Percentiles rank a stretch among this genome's conserved stretches.
These are phyloP conservation scores for Graphium sp. DNA, from an alignment of 2,329 filamentous ascomycete species.

Conservation along the genomic window DNA sequence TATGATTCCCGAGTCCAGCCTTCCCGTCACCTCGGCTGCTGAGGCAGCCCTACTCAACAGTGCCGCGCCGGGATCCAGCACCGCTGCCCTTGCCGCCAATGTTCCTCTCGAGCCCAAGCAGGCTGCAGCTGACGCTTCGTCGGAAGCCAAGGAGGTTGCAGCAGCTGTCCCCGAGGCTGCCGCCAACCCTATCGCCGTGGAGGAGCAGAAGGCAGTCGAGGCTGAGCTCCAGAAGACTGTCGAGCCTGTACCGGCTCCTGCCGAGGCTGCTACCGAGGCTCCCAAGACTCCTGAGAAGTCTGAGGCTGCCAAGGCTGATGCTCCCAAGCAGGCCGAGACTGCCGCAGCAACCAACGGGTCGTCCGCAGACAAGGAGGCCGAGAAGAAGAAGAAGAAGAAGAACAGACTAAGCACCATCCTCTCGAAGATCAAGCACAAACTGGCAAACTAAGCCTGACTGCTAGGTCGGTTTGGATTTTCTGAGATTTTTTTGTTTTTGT, in stretches of 20 bases:
- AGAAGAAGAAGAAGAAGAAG: constrained; percentile 49
- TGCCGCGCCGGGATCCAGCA: constrained; percentile 41
- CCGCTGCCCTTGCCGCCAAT: constrained; percentile 23
- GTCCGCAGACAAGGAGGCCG: constrained; percentile 13
- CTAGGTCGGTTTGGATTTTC: no score
- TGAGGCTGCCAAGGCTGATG: constrained; percentile 7
- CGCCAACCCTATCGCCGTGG: constrained; percentile 47
- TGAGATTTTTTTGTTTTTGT: no score
- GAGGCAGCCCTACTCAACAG: constrained; percentile 31
- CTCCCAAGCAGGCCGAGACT: constrained; percentile 7
- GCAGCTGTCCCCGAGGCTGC: constrained; percentile 46
- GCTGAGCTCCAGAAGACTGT: constrained; percentile 46
- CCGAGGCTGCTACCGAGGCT: constrained; percentile 7
- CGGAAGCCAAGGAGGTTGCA: constrained; percentile 44
- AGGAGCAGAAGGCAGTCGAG: constrained; percentile 62
- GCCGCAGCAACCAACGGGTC: constrained; percentile 8
- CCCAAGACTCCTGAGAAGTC: constrained; percentile 8
- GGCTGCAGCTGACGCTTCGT: constrained; percentile 29
- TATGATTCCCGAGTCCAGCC: constrained; percentile 68
- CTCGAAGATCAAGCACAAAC: constrained; percentile 18
- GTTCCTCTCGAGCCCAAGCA: constrained; percentile 38
- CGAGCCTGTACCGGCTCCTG: constrained; percentile 5
- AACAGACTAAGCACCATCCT: constrained; percentile 47
- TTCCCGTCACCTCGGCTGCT: constrained; percentile 38
- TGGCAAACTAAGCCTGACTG: constrained; percentile 2